Evolutionary conservation across 768 basidiomycete species (phyloP).

Genomic region (Mycena capillaripes): DNA sequence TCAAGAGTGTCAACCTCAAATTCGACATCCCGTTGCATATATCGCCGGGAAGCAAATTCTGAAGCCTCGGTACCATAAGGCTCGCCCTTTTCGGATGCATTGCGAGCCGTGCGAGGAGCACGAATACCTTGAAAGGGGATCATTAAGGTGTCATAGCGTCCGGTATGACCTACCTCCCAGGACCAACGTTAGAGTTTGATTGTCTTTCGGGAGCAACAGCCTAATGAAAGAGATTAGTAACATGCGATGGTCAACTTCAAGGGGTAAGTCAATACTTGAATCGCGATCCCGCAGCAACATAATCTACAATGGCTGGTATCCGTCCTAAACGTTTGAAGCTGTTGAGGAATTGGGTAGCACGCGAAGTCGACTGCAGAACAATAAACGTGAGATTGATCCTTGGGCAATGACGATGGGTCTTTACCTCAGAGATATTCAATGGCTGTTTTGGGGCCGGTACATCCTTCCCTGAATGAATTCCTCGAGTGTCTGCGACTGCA

Average conservation of each 20-base stretch:
- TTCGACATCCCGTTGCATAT: conserved; percentile 96
- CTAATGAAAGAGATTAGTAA: conserved; percentile 51
- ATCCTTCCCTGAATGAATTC: conserved; percentile 95
- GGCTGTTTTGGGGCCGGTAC: conserved; percentile 83
- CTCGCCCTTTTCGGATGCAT: conserved; percentile 86
- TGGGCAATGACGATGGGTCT: conserved; percentile 28
- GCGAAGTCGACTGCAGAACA: conserved; percentile 66
- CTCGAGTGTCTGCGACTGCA: conserved; percentile 81
- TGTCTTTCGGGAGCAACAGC: conserved; percentile 90
- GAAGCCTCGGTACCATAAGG: conserved; percentile 88
- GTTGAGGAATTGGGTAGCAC: conserved; percentile 90
- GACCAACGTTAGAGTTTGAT: conserved; percentile 93
- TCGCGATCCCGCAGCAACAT: conserved; percentile 93
- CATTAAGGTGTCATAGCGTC: conserved; percentile 3
- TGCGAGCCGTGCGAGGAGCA: conserved; percentile 89
- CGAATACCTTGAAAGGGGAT: conserved; percentile 75
- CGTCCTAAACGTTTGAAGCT: conserved; percentile 92
- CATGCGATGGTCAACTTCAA: conserved; percentile 35
- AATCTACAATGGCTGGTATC: conserved; percentile 90
- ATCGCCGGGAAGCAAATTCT: conserved; percentile 83
- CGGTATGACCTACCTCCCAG: conserved; percentile 72
- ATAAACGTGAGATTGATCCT: conserved; percentile 20
- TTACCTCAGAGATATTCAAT: conserved; percentile 92
- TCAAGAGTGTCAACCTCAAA: conserved; percentile 92
- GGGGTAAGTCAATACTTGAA: conserved; percentile 84